phyloP scores from a whole-genome alignment of 1,284 basidiomycete species.

The Ceraceosorus guamensis region DNA sequence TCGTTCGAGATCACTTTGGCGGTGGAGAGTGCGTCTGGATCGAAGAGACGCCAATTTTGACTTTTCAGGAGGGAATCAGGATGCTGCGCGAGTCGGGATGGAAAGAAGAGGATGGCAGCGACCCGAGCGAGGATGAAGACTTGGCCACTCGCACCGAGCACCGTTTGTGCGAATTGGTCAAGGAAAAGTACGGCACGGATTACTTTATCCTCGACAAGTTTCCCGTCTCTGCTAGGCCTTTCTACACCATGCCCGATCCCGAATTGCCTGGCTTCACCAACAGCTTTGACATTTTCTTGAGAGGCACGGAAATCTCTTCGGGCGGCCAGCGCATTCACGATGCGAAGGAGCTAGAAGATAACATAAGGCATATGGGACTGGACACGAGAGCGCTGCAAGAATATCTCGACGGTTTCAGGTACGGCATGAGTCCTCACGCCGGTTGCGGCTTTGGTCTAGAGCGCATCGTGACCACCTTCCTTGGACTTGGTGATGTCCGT shows the following conservation, averaged over 20 bases:
- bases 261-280: slow-evolving; percentile 35
- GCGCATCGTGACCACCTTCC: slow-evolving; percentile 45
- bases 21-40: slow-evolving; percentile 45
- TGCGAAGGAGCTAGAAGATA: slow-evolving; percentile 31
- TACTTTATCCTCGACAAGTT: slow-evolving; percentile 50
- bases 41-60: slow-evolving; percentile 54
- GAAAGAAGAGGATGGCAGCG: slow-evolving; percentile 33
- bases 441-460: slow-evolving; percentile 47
- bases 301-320: slow-evolving; percentile 47
- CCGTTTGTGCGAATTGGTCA: slow-evolving; percentile 77
- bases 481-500: slow-evolving; percentile 44
- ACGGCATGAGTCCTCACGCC: slow-evolving; percentile 44
- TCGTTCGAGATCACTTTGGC: slow-evolving; percentile 30
- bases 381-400: slow-evolving; percentile 37
- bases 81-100: slow-evolving; percentile 53
- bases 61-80: slow-evolving; percentile 79
- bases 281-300: slow-evolving; percentile 45
- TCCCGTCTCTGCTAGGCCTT: slow-evolving; percentile 73
- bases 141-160: slow-evolving; percentile 74
- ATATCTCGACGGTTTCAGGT: slow-evolving; percentile 44
- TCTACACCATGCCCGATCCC: slow-evolving; percentile 65
- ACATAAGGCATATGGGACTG: slow-evolving; percentile 33
- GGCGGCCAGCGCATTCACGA: slow-evolving; percentile 46
- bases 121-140: slow-evolving; percentile 38
- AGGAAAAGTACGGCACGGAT: slow-evolving; percentile 88